These are phyloP conservation scores for Boletellus ananiceps DNA, from an alignment of 768 basidiomycete species.

Conservation along the genomic window DNA sequence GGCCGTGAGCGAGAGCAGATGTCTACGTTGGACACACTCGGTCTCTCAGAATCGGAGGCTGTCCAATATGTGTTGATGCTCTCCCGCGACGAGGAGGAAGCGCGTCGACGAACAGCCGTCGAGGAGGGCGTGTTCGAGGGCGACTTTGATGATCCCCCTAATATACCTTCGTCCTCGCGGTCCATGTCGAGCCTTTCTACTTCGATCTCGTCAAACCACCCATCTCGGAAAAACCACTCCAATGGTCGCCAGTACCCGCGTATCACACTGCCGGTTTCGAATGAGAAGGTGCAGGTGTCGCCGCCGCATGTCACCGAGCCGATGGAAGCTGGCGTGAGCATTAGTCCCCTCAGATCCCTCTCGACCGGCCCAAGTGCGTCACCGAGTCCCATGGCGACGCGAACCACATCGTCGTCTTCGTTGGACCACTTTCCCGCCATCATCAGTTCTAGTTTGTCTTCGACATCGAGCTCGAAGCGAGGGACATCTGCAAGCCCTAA, in stretches of 20 bases:
- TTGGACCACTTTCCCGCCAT: constrained; percentile 33
- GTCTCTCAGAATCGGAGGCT: constrained; percentile 69
- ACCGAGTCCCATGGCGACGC: constrained; percentile 7
- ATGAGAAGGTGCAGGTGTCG: constrained; percentile 54
- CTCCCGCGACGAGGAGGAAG: constrained; percentile 66
- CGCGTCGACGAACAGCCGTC: constrained; percentile 9
- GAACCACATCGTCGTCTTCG: constrained; percentile 20
- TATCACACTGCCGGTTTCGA: constrained; percentile 31
- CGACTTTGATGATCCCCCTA: constrained; percentile 33
- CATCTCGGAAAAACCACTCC: background rate
- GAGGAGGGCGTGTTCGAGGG: constrained; percentile 58
- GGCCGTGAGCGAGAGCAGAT: constrained; percentile 56
- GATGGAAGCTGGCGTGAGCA: constrained; percentile 46
- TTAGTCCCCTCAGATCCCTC: constrained; percentile 24
- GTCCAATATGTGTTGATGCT: constrained; percentile 82
- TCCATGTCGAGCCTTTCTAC: constrained; percentile 6
- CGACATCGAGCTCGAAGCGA: constrained; percentile 19
- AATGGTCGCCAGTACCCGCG: constrained; percentile 29
- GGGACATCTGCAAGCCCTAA: constrained; percentile 14
- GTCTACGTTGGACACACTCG: constrained; percentile 54
- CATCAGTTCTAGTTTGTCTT: constrained; percentile 31
- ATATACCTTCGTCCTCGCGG: constrained; percentile 15
- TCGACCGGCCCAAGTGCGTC: constrained; percentile 3
- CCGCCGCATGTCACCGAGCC: constrained; percentile 48
- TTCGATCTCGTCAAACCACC: constrained; percentile 5